A percentile compares a stretch with the other conserved stretches of the same genome.
These are phyloP conservation scores for Murraya koenigii DNA, from an alignment of 345 rosid species.

Conservation along the genomic window DNA sequence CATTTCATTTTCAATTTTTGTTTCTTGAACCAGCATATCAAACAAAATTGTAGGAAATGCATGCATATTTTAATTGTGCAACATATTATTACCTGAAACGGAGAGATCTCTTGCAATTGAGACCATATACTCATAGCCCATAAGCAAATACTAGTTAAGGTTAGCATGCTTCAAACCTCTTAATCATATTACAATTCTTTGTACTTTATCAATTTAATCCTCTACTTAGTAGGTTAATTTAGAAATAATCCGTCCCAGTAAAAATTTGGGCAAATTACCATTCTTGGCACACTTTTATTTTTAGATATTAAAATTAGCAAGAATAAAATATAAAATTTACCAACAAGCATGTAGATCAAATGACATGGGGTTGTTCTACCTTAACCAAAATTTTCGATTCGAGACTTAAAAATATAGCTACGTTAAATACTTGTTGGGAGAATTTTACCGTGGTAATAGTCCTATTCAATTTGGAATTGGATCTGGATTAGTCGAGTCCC, in stretches of 20 bases:
- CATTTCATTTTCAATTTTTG: background rate
- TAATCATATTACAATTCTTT: background rate
- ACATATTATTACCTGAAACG: background rate
- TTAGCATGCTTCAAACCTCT: background rate
- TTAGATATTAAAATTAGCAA: no score
- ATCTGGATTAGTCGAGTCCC: no score
- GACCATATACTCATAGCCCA: no score
- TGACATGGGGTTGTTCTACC: rapidly evolving
- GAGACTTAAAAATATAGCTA: rapidly evolving
- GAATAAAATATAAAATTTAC: no score
- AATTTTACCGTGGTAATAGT: rapidly evolving
- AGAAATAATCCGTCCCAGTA: no score
- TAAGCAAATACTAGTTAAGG: background rate
- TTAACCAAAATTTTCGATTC: rapidly evolving
- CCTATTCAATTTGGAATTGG: rapidly evolving
- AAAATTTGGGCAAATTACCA: no score
- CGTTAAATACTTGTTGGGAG: no score
- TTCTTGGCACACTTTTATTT: no score
- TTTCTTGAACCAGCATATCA: background rate
- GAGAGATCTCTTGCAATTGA: background rate
- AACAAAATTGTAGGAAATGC: no score
- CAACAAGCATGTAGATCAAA: no score
- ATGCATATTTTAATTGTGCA: no score
- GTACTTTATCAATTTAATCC: background rate
- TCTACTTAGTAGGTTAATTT: background rate